Evolutionary conservation across 148 eudicot species (phyloP).

Genomic region (Cornus suecica): DNA sequence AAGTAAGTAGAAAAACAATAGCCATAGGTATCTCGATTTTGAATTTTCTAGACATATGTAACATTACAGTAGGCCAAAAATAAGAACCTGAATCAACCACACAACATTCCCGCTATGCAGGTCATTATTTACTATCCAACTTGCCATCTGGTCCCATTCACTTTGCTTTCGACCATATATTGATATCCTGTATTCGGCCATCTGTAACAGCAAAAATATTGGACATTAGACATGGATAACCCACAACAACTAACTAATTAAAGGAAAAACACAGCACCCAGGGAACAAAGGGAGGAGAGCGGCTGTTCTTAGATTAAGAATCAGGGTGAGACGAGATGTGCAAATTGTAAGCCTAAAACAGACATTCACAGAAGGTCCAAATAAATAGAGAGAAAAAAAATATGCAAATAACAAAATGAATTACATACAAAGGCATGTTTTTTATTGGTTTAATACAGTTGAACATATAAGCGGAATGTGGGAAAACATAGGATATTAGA

Average conservation of each 20-base stretch:
- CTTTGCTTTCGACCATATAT: constrained; percentile 97
- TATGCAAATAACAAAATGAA: neutral
- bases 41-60: no score
- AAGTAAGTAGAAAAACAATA: no score
- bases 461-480: neutral
- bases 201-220: constrained; percentile 47
- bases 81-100: constrained; percentile 85
- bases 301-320: neutral
- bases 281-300: neutral
- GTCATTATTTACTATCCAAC: constrained; percentile 96
- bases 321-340: neutral
- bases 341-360: neutral
- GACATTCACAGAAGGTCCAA: neutral
- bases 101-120: constrained; percentile 96
- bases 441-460: neutral
- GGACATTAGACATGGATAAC: constrained; percentile 12
- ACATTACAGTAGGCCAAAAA: neutral
- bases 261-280: neutral
- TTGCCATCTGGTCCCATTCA: constrained; percentile 97
- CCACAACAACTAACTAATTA: constrained; percentile 2
- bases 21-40: no score
- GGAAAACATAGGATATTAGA: neutral
- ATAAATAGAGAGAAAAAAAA: neutral
- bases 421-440: neutral
- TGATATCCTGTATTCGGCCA: constrained; percentile 98